These are phyloP conservation scores for Fusarium caatingaense DNA, from an alignment of 2,329 filamentous ascomycete species.

Conservation along the genomic window DNA sequence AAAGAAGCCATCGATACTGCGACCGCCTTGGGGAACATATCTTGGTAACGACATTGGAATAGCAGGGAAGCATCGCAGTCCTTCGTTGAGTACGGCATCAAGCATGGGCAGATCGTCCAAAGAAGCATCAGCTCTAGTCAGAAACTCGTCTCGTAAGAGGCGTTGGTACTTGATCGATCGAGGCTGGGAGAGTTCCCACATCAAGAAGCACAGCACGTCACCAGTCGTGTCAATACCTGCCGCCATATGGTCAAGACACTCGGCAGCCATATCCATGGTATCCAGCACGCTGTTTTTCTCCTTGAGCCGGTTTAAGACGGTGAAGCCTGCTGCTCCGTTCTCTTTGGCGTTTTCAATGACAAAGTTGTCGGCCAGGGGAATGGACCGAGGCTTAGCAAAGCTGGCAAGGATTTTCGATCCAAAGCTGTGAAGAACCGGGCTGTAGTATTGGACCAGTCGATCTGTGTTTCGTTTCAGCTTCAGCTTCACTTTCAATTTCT, in stretches of 20 bases:
- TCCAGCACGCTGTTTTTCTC: conserved; percentile 62
- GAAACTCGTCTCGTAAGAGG: conserved; percentile 64
- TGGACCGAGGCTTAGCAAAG: conserved; percentile 65
- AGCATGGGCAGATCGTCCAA: conserved; percentile 68
- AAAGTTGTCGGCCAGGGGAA: conserved; percentile 69
- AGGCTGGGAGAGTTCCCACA: conserved; percentile 76
- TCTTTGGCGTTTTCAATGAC: conserved; percentile 64
- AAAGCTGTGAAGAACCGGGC: conserved; percentile 62
- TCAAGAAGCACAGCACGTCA: conserved; percentile 75
- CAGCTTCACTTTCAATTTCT: not conserved
- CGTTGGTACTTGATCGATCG: conserved; percentile 63
- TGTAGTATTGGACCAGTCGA: conserved; percentile 69
- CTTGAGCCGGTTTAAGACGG: conserved; percentile 68
- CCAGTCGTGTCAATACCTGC: conserved; percentile 79
- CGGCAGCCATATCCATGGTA: conserved; percentile 69
- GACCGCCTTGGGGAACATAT: conserved; percentile 65
- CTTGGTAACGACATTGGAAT: conserved; percentile 76
- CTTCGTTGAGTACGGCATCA: conserved; percentile 72
- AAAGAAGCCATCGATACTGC: conserved; percentile 65
- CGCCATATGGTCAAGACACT: conserved; percentile 78
- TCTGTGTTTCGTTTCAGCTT: conserved; percentile 55
- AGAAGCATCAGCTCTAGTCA: conserved; percentile 51
- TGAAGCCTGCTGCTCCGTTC: conserved; percentile 62
- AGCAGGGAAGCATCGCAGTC: conserved; percentile 70
- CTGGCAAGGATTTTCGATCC: conserved; percentile 59